These are phyloP conservation scores for Aspergillus campestris DNA, from an alignment of 495 filamentous ascomycete genomes.

Conservation along the genomic window DNA sequence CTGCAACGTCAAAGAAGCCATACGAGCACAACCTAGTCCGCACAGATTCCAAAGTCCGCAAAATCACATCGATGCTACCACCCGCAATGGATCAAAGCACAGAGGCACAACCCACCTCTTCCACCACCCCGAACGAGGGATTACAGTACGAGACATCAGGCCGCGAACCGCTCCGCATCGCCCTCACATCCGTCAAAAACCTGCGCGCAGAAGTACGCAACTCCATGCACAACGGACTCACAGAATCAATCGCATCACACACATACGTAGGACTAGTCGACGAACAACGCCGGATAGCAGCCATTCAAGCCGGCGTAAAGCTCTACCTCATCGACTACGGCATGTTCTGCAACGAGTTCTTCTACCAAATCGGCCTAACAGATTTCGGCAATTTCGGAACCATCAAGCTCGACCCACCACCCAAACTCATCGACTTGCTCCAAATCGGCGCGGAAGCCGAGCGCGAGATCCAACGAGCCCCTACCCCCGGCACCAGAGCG, in stretches of 20 bases:
- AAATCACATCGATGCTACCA: conserved; percentile 91
- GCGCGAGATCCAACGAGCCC: conserved; percentile 14
- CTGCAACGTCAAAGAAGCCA: conserved; percentile 46
- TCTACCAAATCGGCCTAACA: conserved; percentile 94
- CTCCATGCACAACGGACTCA: conserved; percentile 80
- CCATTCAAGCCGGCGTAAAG: conserved; percentile 89
- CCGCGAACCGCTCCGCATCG: conserved; percentile 58
- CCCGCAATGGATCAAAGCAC: conserved; percentile 25
- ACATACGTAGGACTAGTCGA: conserved; percentile 94
- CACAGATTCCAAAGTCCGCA: conserved; percentile 82
- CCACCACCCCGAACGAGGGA: conserved; percentile 33
- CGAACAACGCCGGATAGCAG: conserved; percentile 73
- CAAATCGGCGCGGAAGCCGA: conserved; percentile 65
- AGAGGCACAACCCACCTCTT: conserved; percentile 10
- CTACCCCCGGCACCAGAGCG: conserved; percentile 3
- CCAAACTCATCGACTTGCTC: conserved; percentile 63
- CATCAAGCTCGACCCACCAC: conserved; percentile 70
- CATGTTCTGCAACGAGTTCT: conserved; percentile 77
- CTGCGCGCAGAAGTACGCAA: conserved; percentile 76
- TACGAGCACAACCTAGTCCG: conserved; percentile 87
- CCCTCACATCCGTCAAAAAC: conserved; percentile 69
- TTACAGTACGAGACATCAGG: conserved; percentile 63
- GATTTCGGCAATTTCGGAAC: conserved; percentile 93
- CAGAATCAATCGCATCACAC: conserved; percentile 80
- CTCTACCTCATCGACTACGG: conserved; percentile 94